These are phyloP conservation scores for Lipomyces yamadae DNA, from an alignment of 805 yeast genomes.

Conservation along the genomic window DNA sequence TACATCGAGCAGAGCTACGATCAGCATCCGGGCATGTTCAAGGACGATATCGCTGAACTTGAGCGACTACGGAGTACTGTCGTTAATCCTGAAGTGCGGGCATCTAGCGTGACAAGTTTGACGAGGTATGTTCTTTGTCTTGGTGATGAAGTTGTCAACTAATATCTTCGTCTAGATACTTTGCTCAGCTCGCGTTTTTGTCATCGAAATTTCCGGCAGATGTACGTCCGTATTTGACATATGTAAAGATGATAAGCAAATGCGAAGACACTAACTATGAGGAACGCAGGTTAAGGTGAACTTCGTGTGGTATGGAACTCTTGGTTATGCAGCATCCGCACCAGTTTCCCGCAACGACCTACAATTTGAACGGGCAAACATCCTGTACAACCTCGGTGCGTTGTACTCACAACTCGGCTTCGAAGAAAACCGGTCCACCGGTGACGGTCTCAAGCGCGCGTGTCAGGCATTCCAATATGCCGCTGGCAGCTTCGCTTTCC, in stretches of 20 bases:
- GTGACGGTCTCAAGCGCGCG: slow-evolving; percentile 63
- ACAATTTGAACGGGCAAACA: slow-evolving; percentile 62
- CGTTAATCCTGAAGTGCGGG: slow-evolving; percentile 46
- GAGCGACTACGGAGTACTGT: slow-evolving; percentile 53
- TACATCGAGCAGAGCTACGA: slow-evolving; percentile 52
- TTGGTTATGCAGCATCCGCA: slow-evolving; percentile 60
- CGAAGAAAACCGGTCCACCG: slow-evolving; percentile 50
- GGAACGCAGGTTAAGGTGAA: slow-evolving; percentile 44
- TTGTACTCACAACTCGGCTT: slow-evolving; percentile 62
- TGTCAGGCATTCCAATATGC: slow-evolving; percentile 70
- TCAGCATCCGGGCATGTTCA: slow-evolving; percentile 46
- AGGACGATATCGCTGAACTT: slow-evolving; percentile 48
- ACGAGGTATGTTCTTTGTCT: slow-evolving; percentile 13
- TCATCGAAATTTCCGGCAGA: slow-evolving; percentile 67
- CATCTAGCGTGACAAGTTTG: slow-evolving; percentile 45
- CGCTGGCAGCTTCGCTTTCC: slow-evolving; percentile 64
- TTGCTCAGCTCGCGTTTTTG: slow-evolving; percentile 52
- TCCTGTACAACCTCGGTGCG: slow-evolving; percentile 72
- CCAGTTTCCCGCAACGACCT: slow-evolving; percentile 55
- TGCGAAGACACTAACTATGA: slow-evolving; percentile 1
- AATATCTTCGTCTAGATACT: slow-evolving; percentile 53
- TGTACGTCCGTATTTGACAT: slow-evolving; percentile 39
- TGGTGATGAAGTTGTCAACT: neutral
- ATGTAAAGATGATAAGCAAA: neutral
- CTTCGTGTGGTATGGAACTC: slow-evolving; percentile 75